A percentile compares a stretch with the other conserved stretches of the same genome.
phyloP scores from a whole-genome alignment of 495 filamentous ascomycete species.

The Terfezia boudieri region DNA sequence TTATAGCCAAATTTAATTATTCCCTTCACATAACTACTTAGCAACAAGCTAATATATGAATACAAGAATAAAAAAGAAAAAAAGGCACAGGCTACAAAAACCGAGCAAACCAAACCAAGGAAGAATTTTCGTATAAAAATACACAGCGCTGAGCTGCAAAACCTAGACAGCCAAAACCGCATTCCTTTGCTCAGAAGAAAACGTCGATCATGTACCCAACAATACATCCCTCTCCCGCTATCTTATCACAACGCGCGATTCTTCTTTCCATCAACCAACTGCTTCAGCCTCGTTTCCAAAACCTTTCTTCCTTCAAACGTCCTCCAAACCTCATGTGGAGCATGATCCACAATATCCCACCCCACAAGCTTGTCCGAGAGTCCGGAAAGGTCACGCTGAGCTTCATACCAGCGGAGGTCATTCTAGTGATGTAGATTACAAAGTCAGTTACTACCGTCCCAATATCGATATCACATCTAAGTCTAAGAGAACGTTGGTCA shows the following conservation, averaged over 20 bases:
- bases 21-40: no score
- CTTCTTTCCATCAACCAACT: slow-evolving; percentile 22
- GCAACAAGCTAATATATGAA: no score
- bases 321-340: slow-evolving; percentile 73
- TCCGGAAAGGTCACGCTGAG: slow-evolving; percentile 60
- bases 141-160: not conserved
- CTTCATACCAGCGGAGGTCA: slow-evolving; percentile 48
- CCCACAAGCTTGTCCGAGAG: slow-evolving; percentile 51
- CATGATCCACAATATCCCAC: slow-evolving; percentile 72
- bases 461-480: slow-evolving; percentile 8
- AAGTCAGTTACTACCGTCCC: slow-evolving; percentile 16
- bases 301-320: slow-evolving; percentile 40
- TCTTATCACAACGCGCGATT: not conserved
- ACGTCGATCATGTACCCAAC: not conserved
- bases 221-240: not conserved
- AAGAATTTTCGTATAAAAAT: not conserved
- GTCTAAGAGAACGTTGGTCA: not conserved
- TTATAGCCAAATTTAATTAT: no score
- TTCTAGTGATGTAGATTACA: not conserved
- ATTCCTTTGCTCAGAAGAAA: not conserved
- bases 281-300: slow-evolving; percentile 44
- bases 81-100: not conserved
- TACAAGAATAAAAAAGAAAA: not conserved
- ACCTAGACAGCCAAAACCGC: not conserved
- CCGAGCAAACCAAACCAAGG: not conserved